Base-by-base conservation (phyloP, 2,329 filamentous ascomycete genomes). In the Leptosphaerulina australis region DNA sequence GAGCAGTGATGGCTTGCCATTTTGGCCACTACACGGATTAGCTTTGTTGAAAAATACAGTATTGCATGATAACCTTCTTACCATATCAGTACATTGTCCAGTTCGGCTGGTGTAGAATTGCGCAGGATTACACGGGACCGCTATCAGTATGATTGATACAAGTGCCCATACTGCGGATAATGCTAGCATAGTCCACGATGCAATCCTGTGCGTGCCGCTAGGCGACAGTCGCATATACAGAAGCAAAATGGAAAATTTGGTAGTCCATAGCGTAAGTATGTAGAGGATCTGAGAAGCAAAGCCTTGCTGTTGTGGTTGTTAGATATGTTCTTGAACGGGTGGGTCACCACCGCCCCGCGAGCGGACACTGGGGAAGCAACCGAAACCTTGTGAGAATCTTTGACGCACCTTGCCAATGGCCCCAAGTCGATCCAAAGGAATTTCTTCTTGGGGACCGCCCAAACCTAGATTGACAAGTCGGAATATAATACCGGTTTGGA, bases 221-320 rank as follows among this genome's bases (percentile, higher is more conserved):
- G 66, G 63, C 1, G 66, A 66, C 5, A 71, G 50, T 8, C 68
- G 63, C 28, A 69, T 50, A 36, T 70, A 69, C 1, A 71, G 48
- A 8, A 65, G 57, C 4, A 69, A 30, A 2, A 69, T 59, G 1
- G 66, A 67, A 17, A 50, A 47, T 41, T 71, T 71, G 5, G 68
- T 67, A 2, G 64, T 52, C 14, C 65, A 53, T 25, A 71, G 31
- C 3, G 65, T 66, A 14, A 63, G 50, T 5, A 67, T 49, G 46
- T 69, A 69, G 11, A 70, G 53, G n/a, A 68, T 60, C 21, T 69
- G 65, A 3, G 66, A 57, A 3, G 57, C 63, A 28, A 70, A 64
- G 17, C 63, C 66, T 57, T 60, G 56, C 67, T 71, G 53, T 33
- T 31, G 14, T 29, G 35, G 9, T 34, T 38, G 58, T 65, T 43